These are phyloP conservation scores for Sarocladium kiliense DNA, from an alignment of 2,329 filamentous ascomycete genomes.

Conservation along the genomic window DNA sequence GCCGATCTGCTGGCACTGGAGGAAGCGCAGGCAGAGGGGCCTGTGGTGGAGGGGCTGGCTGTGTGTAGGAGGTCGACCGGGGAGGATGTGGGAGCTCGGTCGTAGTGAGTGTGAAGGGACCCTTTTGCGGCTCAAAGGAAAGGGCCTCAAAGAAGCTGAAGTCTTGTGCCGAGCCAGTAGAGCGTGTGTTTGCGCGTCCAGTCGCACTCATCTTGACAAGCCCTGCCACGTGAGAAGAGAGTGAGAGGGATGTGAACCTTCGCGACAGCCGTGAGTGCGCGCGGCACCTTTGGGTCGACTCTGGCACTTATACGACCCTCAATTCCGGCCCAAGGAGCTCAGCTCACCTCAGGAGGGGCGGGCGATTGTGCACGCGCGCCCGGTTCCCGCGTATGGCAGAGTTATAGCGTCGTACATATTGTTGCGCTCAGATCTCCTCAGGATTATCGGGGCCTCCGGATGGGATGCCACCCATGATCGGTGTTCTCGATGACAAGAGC, in stretches of 20 bases:
- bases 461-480: not conserved
- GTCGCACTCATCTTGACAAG: slow-evolving; percentile 3
- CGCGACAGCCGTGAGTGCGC: not conserved
- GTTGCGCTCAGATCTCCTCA: slow-evolving; percentile 6
- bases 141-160: slow-evolving; percentile 8
- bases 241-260: not conserved
- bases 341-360: not conserved
- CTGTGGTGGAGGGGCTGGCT: not conserved
- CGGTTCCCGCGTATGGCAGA: not conserved
- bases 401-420: not conserved
- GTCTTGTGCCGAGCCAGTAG: slow-evolving; percentile 7
- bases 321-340: not conserved
- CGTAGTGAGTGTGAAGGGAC: slow-evolving; percentile 1
- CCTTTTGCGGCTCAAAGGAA: slow-evolving; percentile 5
- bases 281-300: not conserved
- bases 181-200: not conserved
- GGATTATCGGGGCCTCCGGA: not conserved
- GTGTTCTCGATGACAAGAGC: not conserved
- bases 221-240: not conserved
- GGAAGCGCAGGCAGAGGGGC: not conserved
- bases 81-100: not conserved
- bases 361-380: not conserved
- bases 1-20: not conserved
- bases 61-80: not conserved
- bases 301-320: not conserved